Evolutionary conservation across 352 stramenopile species (phyloP), one percentile per base, ranked within the genome.

Genomic region (Phytophthora constricta): DNA sequence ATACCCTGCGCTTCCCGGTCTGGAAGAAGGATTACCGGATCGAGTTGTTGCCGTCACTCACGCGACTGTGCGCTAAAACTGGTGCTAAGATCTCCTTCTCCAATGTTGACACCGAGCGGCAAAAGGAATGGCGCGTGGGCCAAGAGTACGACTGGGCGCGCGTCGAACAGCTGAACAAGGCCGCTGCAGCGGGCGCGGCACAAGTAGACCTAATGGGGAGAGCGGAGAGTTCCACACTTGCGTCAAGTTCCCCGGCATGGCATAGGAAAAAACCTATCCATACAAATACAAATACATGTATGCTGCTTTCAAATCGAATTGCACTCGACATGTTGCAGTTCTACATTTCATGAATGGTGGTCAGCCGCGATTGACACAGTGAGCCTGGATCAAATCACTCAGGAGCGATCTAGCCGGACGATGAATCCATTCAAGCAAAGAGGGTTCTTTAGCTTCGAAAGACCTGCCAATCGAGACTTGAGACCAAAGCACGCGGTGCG

Each of bases 151-250:
- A 84, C 22, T 72, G 63, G 65, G 51, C 62, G 56, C 26, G 56
- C 1, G 55, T 87, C 2, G 46, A 67, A 47, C 39, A 71, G n/a
- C 43, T 75, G 28, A 86, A 86, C 58, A 47, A 51, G 22, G 28
- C 51, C 27, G 11, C 13, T 42, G 43, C 13, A 13, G n/a, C n/a
- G 20, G 46, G 49, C 33, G 9, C n/a, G 17, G 42, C 39, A 23
- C 52, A 56, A 1, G 48, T 67, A 13, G 91, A 97, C 73, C 68
- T 85, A 13, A 97, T 97, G 86, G 91, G 26, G 91, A 98, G 49
- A 70, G 84, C 59, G 91, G 91, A 34, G 91, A 98, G 76, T 98
- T 97, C 73, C 91, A 98, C 80, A 94, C 89, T 14, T 79, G 92
- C 22, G 90, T 91, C 27, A 70, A 88, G 65, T 89, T 98, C 37